Base-by-base conservation (phyloP, 495 filamentous ascomycete species). In the Talaromyces ruber region DNA sequence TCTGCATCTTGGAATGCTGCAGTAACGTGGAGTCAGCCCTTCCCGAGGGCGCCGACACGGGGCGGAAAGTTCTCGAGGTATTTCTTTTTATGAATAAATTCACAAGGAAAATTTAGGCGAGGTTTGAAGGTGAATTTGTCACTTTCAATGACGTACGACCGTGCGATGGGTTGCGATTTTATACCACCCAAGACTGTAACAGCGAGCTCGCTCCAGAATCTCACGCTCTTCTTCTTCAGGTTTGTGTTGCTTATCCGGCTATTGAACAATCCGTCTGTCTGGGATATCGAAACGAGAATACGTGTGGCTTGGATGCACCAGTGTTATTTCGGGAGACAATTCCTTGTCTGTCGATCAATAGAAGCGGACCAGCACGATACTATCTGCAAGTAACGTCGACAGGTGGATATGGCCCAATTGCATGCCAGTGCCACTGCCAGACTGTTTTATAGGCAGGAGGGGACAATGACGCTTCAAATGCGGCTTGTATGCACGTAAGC, bases 1-100 rank as follows among this genome's bases (percentile, higher is more conserved):
- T 79, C 71, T 78, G 77, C 77, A 80, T 80, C 71, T 79, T 80
- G 77, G 70, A 73, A 70, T 74, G 72, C 68, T 78, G 62, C 66
- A 68, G 72, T 76, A 71, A 76, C 74, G 72, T 72, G 75, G 70
- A 76, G 74, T 57, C 50, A 74, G 74, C 77, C 70, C 76, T 77
- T 68, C 71, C 72, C 66, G 74, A 74, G 74, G 76, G 72, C 75
- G 67, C 72, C 75, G 75, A 71, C 74, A 57, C 22, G 50, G 50
- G 22, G 54, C 54, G 26, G 18, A 57, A 21, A 30, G 29, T 22
- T 29, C 54, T 57, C 28, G 54, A 57, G 6, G 50, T 47, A 28
- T 53, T 53, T 53, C 7, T 24, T 57, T 57, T 57, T 57, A 11
- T 28, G 18, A 52, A 18, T 22, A 21, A 32, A 25, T 6, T 57